Conservation (phyloP, 2,329 filamentous ascomycete species). For the Alternaria atra region DNA sequence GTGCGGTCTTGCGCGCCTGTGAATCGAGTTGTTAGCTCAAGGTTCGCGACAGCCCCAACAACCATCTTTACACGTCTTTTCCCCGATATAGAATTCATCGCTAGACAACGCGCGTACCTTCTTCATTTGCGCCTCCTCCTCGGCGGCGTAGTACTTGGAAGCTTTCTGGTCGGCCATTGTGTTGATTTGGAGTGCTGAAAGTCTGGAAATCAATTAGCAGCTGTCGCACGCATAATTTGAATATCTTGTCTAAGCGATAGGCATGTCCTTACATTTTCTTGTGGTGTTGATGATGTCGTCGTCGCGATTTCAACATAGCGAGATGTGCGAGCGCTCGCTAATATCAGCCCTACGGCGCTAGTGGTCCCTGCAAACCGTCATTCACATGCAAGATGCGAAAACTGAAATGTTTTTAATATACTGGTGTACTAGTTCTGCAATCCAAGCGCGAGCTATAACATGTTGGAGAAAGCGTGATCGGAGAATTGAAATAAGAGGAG, state of each 20-base stretch:
- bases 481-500: neutral
- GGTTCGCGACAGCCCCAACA: neutral
- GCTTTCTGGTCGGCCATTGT: constrained; percentile 72
- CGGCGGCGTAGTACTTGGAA: constrained; percentile 97
- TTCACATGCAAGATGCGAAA: constrained; percentile 7
- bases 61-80: neutral
- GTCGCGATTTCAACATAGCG: constrained; percentile 29
- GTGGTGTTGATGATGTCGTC: constrained; percentile 28
- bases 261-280: neutral
- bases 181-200: neutral
- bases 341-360: constrained; percentile 28
- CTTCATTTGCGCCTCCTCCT: constrained; percentile 88
- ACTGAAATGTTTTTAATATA: neutral
- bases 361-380: constrained; percentile 17
- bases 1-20: constrained; percentile 92
- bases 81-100: neutral
- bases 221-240: neutral
- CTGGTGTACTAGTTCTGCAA: neutral
- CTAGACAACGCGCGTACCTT: constrained; percentile 74
- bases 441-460: neutral
- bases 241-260: neutral
- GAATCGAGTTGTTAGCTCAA: constrained; percentile 26
- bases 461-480: neutral
- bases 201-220: constrained; percentile 16
- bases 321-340: constrained; percentile 35